phyloP scores from a whole-genome alignment of 2,329 filamentous ascomycete genomes.

The Esteya vermicola region DNA sequence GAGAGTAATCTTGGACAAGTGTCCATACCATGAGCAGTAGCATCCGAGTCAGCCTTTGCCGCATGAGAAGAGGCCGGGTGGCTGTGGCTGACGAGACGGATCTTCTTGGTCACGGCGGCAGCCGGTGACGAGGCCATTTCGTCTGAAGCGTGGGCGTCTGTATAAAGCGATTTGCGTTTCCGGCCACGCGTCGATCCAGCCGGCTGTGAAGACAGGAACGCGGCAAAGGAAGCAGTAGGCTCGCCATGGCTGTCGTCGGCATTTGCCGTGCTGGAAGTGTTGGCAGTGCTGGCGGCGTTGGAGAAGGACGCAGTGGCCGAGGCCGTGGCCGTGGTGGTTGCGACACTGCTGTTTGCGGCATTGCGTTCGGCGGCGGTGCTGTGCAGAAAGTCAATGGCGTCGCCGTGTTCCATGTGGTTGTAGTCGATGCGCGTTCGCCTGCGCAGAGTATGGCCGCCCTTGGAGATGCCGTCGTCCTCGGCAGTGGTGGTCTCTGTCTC shows the following conservation, averaged over 20 bases:
- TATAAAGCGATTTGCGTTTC: constrained; percentile 12
- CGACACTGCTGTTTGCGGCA: constrained; percentile 13
- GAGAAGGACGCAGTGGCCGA: background rate
- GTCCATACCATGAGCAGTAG: background rate
- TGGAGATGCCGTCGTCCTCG: constrained; percentile 33
- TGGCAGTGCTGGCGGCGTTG: background rate
- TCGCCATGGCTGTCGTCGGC: no score
- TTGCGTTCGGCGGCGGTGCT: constrained; percentile 12
- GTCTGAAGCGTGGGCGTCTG: constrained; percentile 15
- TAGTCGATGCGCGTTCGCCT: constrained; percentile 44
- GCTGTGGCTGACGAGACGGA: constrained; percentile 16
- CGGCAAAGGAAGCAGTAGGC: background rate
- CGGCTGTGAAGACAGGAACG: no score
- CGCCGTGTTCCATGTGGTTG: constrained; percentile 37
- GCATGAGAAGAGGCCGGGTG: background rate
- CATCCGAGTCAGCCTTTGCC: background rate
- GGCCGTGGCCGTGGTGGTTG: constrained; percentile 12
- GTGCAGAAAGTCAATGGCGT: constrained; percentile 11
- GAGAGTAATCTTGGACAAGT: no score
- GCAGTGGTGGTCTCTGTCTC: constrained; percentile 16
- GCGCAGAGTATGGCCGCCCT: constrained; percentile 44
- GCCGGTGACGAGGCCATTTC: constrained; percentile 14
- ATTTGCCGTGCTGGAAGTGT: no score
- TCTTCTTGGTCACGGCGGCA: constrained; percentile 15
- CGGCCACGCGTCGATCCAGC: constrained; percentile 16